phyloP scores from a whole-genome alignment of 495 filamentous ascomycete genomes.

The Penicillium canariense region DNA sequence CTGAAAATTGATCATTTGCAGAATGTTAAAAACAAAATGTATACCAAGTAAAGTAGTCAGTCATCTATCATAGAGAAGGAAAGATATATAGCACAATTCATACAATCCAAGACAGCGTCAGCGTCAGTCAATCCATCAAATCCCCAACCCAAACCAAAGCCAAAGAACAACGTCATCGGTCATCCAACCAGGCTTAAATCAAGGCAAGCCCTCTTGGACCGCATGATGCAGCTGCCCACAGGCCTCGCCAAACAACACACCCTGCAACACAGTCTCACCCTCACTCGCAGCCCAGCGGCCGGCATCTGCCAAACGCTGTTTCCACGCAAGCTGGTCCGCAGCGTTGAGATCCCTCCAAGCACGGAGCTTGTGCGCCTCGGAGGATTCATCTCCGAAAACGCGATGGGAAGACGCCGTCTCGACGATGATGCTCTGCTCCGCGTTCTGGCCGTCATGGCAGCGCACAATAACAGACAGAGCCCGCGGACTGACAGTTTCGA shows the following conservation, averaged over 20 bases:
- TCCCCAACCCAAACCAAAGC: neutral
- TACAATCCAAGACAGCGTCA: neutral
- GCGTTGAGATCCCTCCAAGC: conserved; percentile 66
- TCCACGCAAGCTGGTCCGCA: conserved; percentile 64
- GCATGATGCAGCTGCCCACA: conserved; percentile 54
- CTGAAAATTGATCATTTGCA: no score
- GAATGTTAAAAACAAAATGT: neutral
- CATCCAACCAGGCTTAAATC: neutral
- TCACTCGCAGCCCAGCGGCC: conserved; percentile 72
- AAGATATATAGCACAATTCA: neutral
- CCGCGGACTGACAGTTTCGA: conserved; percentile 16
- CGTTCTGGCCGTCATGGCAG: conserved; percentile 19
- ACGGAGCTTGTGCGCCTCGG: conserved; percentile 37
- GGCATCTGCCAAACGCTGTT: conserved; percentile 60
- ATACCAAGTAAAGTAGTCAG: neutral
- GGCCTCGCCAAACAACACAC: conserved; percentile 71
- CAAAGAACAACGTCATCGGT: no score
- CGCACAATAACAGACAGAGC: conserved; percentile 27
- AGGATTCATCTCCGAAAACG: neutral
- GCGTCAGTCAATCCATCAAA: neutral
- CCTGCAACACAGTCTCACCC: conserved; percentile 69
- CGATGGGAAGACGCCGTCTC: conserved; percentile 12
- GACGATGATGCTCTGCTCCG: conserved; percentile 24
- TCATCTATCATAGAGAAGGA: neutral
- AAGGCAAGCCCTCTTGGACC: conserved; percentile 33